These are phyloP conservation scores for Colletotrichum sp. DNA, from an alignment of 2,329 filamentous ascomycete species.

Conservation along the genomic window DNA sequence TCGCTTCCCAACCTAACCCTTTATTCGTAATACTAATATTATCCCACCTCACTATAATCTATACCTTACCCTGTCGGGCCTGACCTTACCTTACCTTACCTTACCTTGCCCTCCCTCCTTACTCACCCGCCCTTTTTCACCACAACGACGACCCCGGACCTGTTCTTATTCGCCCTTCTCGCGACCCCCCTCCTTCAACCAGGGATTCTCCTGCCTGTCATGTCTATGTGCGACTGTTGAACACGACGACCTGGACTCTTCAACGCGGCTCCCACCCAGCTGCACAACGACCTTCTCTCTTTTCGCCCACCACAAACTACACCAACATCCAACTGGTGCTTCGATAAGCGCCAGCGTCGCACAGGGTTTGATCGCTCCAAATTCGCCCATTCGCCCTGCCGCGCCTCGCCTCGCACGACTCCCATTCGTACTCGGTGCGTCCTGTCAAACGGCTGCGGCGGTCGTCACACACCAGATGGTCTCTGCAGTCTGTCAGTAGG, in stretches of 20 bases:
- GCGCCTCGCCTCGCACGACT: neutral
- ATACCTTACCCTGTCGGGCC: slow-evolving; percentile 14
- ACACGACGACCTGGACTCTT: neutral
- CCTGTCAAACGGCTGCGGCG: slow-evolving; percentile 7
- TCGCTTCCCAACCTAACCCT: slow-evolving; percentile 12
- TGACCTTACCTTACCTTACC: slow-evolving; percentile 12
- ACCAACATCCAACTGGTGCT: neutral
- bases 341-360: slow-evolving; percentile 10
- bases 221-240: slow-evolving; percentile 12
- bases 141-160: slow-evolving; percentile 10
- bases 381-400: neutral
- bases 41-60: slow-evolving; percentile 19
- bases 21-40: slow-evolving; percentile 22
- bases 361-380: neutral
- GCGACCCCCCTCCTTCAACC: slow-evolving; percentile 5
- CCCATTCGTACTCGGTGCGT: neutral
- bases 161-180: slow-evolving; percentile 5
- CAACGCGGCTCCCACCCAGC: neutral
- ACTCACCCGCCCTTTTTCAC: neutral
- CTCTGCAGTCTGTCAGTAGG: slow-evolving; percentile 1
- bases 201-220: slow-evolving; percentile 20
- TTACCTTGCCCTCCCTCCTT: slow-evolving; percentile 9
- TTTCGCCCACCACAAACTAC: neutral
- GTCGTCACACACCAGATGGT: slow-evolving; percentile 18
- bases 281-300: neutral